These are phyloP conservation scores for Lentinula edodes DNA, from an alignment of 768 basidiomycete species.

Conservation along the genomic window DNA sequence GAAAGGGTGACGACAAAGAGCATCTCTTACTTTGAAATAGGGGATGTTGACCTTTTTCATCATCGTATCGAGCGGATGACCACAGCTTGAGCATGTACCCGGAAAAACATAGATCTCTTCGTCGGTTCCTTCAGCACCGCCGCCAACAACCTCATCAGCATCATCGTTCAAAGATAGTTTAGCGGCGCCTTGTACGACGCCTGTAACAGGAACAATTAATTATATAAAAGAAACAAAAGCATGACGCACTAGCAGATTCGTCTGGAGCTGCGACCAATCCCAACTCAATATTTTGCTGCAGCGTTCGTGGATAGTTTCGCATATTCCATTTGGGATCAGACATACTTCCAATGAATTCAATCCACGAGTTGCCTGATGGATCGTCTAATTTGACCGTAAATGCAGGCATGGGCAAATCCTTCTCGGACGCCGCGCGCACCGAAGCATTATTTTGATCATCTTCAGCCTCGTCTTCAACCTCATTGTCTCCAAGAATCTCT, in stretches of 20 bases:
- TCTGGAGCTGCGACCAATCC: slow-evolving; percentile 57
- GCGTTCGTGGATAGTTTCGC: slow-evolving; percentile 72
- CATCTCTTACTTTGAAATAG: slow-evolving; percentile 82
- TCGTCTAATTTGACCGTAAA: slow-evolving; percentile 90
- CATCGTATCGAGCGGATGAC: slow-evolving; percentile 72
- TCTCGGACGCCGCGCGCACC: slow-evolving; percentile 24
- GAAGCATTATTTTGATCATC: slow-evolving; percentile 25
- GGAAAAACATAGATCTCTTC: slow-evolving; percentile 91
- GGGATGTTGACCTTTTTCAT: slow-evolving; percentile 98
- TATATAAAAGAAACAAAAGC: background rate
- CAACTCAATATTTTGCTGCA: slow-evolving; percentile 74
- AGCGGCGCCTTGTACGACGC: background rate
- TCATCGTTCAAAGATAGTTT: background rate
- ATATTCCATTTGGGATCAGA: slow-evolving; percentile 92
- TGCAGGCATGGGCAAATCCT: slow-evolving; percentile 50
- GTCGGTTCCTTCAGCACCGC: slow-evolving; percentile 37
- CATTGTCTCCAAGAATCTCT: slow-evolving; percentile 57
- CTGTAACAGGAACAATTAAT: background rate
- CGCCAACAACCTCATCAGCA: slow-evolving; percentile 9
- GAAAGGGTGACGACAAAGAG: slow-evolving; percentile 10
- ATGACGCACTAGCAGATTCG: slow-evolving; percentile 21
- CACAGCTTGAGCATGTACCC: slow-evolving; percentile 85
- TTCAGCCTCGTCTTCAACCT: slow-evolving; percentile 42
- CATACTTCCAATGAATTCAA: slow-evolving; percentile 84
- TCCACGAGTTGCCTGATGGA: slow-evolving; percentile 93